A percentile compares a stretch with the other conserved stretches of the same genome.
Conservation (phyloP, 2,329 filamentous ascomycete genomes). For the Diaporthe sp. region DNA sequence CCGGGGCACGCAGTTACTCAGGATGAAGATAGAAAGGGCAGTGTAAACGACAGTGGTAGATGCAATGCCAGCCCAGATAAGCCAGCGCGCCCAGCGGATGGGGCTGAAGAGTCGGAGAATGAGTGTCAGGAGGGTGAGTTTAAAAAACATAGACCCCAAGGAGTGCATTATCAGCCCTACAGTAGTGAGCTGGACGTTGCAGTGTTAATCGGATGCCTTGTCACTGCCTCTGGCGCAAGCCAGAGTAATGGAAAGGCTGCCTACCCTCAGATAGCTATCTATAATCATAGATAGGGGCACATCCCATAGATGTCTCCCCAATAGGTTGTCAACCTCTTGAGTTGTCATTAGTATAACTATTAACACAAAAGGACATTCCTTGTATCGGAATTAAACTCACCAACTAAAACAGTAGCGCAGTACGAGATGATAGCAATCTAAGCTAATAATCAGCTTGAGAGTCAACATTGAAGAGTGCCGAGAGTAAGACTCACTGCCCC, state of each 20-base stretch:
- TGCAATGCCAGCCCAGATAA: slow-evolving; percentile 12
- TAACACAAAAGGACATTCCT: neutral
- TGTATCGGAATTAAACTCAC: neutral
- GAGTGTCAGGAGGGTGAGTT: neutral
- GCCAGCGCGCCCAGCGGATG: neutral
- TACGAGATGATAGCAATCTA: neutral
- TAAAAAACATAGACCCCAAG: slow-evolving; percentile 1
- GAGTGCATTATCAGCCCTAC: neutral
- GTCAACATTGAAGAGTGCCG: neutral
- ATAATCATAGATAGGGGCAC: slow-evolving; percentile 18
- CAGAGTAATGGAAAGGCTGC: neutral
- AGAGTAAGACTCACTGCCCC: neutral
- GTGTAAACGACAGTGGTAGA: neutral
- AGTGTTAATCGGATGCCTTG: neutral
- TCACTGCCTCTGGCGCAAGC: neutral
- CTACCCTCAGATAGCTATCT: neutral
- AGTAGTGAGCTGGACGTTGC: neutral
- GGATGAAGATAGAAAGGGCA: neutral
- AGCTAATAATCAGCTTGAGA: neutral
- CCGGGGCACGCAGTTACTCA: neutral
- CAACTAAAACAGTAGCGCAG: neutral
- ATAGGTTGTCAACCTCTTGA: neutral
- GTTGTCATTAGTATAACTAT: neutral
- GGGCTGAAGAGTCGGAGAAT: neutral
- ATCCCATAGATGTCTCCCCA: slow-evolving; percentile 24